Evolutionary conservation across 805 yeast species (phyloP), one percentile per base, ranked within the genome.

Genomic region (Lipomyces kockii): DNA sequence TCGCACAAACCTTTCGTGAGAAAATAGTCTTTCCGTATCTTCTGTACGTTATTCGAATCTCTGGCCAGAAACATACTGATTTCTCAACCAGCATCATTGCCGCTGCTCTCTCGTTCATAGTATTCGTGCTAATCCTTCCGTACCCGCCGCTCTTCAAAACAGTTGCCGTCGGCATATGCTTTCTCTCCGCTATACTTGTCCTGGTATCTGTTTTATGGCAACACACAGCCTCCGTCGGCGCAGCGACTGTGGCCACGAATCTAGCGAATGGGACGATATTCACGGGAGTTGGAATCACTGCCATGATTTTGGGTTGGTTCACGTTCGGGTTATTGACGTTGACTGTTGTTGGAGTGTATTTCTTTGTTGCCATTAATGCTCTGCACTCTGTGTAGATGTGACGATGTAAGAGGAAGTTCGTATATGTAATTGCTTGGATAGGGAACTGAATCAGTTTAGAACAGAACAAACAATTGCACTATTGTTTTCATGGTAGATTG

Each of bases 161-260:
- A 12, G 39, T 56, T 1, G 37, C 68, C 5, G 54, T 59, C 25
- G 62, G 32, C 4, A 12, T 67, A 2, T 53, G 66, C 54, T 67
- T 69, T 58, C 52, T 69, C 32, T 46, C 72, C 25, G 32, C 60
- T 25, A 29, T 65, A 20, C 57, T 69, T 12, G 64, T 69, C 32
- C 63, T 69, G 11, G 57, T 69, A 27, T 69, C 72, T 12, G 67
- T 69, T 14, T 64, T 69, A 6, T 69, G 72, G 72, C 72, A 69
- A 29, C 72, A 69, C 58, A 67, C 63, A 2, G 66, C 70, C 1
- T 58, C 66, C 17, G 66, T 67, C 6, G 63, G 71, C 20, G 72
- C 68, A 12, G 61, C 64, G 2, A 57, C 57, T 8, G 32, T 63
- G 12, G 64, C 61, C 1, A 32, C 46, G 6, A 69, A 58, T 35